A percentile compares a stretch with the other conserved stretches of the same genome.
These are phyloP conservation scores for Emmonsiellopsis sp. DNA, from an alignment of 2,329 filamentous ascomycete genomes.

Conservation along the genomic window DNA sequence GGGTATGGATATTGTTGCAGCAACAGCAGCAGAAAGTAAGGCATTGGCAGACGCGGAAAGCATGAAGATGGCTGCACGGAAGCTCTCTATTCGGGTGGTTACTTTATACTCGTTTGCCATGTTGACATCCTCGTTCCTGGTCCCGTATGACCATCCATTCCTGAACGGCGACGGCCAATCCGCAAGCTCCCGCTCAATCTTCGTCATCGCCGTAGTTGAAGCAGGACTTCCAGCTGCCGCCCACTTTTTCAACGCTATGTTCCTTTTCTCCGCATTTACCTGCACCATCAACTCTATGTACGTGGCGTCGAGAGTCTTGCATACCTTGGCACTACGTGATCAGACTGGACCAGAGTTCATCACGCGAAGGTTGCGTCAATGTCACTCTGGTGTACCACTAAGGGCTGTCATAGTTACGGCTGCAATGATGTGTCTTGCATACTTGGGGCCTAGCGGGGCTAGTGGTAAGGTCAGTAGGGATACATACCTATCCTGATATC, in stretches of 20 bases:
- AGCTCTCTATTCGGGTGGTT: constrained; percentile 35
- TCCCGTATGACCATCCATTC: constrained; percentile 33
- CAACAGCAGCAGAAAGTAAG: constrained; percentile 36
- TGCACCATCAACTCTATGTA: constrained; percentile 36
- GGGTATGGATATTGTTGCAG: constrained; percentile 35
- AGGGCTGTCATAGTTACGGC: constrained; percentile 32
- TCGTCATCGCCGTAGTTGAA: constrained; percentile 34
- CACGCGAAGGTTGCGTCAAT: constrained; percentile 26
- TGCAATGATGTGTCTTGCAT: constrained; percentile 29
- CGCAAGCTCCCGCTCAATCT: constrained; percentile 26
- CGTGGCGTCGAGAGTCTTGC: constrained; percentile 32
- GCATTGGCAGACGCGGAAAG: constrained; percentile 32
- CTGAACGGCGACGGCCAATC: constrained; percentile 32
- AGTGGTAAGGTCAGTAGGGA: constrained; percentile 25
- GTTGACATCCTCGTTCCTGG: constrained; percentile 34
- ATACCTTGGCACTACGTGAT: constrained; percentile 32
- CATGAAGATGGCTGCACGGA: constrained; percentile 37
- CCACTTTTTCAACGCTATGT: constrained; percentile 37
- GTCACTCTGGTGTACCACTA: constrained; percentile 30
- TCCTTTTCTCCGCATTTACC: constrained; percentile 36
- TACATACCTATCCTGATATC: background rate
- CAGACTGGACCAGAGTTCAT: constrained; percentile 34
- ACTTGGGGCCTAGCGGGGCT: constrained; percentile 30
- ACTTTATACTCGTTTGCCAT: constrained; percentile 34
- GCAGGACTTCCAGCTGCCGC: constrained; percentile 29